A percentile compares a stretch with the other conserved stretches of the same genome.
These are phyloP conservation scores for Cardamine chenopodiifolia DNA, from an alignment of 345 rosid genomes.

Conservation along the genomic window DNA sequence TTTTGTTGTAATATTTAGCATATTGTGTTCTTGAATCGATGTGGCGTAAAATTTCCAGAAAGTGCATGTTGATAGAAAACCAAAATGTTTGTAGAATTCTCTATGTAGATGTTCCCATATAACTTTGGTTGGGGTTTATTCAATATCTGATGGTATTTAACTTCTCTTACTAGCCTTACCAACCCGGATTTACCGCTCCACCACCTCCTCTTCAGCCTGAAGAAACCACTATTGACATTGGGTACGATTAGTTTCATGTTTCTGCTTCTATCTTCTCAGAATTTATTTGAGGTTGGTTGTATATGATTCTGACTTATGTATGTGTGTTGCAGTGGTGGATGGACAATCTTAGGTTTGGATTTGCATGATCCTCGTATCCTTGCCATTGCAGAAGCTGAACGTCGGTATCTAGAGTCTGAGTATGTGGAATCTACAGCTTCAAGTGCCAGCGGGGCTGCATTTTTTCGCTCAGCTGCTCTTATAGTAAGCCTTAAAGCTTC, in stretches of 20 bases:
- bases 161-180: conserved; percentile 60
- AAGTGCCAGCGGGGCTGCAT: conserved; percentile 86
- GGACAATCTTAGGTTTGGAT: conserved; percentile 91
- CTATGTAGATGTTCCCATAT: neutral
- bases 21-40: neutral
- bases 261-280: neutral
- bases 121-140: neutral
- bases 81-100: neutral
- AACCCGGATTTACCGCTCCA: conserved; percentile 80
- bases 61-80: neutral
- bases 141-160: conserved; percentile 14
- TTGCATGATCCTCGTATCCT: conserved; percentile 79
- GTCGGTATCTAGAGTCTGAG: conserved; percentile 75
- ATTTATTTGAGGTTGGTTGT: conserved; percentile 7
- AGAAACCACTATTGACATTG: conserved; percentile 81
- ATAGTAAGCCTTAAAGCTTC: conserved; percentile 55
- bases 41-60: neutral
- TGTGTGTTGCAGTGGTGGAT: conserved; percentile 64
- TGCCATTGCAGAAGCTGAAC: conserved; percentile 93
- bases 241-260: conserved; percentile 47
- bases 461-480: conserved; percentile 95
- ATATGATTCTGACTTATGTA: conserved; percentile 15
- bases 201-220: conserved; percentile 58
- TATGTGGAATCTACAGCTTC: conserved; percentile 86
- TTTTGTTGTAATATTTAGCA: neutral